Evolutionary conservation across 2,329 filamentous ascomycete genomes (phyloP), one percentile per base, ranked within the genome.

Genomic region (Venturia aucupariae): DNA sequence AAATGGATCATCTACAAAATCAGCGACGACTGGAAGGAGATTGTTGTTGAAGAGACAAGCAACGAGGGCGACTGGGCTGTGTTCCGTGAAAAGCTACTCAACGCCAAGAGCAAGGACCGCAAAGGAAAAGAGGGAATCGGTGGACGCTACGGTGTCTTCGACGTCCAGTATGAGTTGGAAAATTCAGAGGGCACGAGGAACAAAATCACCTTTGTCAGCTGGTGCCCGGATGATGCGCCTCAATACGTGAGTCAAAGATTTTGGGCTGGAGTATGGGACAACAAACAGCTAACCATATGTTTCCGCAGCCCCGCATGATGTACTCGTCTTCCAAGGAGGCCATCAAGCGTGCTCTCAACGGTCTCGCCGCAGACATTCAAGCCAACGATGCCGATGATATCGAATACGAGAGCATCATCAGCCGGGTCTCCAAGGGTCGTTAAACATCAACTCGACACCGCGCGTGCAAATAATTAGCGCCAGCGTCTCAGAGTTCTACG

Each of bases 1-100:
- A 92, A 91, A 80, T 95, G 85, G 84, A 88, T 94, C 80, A 86
- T 94, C 82, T 93, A 85, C 87, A 91, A 92, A 84, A 86, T 94
- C 75, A 88, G 86, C 69, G 89, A 92, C 78, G 84, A 92, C 81
- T 86, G 86, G 83, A 90, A 88, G 79, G 78, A 90, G 79, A 91
- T 94, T 75, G 86, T 89, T 66, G 85, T 94, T 71, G 90, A 93
- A 78, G 86, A 90, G 75, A 82, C 85, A 64, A 89, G 86, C 66
- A 79, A 79, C 67, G 81, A 86, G 71, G 78, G 78, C 69, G 85
- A 92, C 77, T 93, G 85, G 81, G 84, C 88, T 65, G 77, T 72
- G 68, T 91, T 92, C 84, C 88, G 89, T 71, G 80, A 90, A 77
- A 88, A 87, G 82, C 87, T 94, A 68, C 75, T 91, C 74, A 84